phyloP scores from a whole-genome alignment of 2,329 filamentous ascomycete genomes.

The Penicillium sp. region DNA sequence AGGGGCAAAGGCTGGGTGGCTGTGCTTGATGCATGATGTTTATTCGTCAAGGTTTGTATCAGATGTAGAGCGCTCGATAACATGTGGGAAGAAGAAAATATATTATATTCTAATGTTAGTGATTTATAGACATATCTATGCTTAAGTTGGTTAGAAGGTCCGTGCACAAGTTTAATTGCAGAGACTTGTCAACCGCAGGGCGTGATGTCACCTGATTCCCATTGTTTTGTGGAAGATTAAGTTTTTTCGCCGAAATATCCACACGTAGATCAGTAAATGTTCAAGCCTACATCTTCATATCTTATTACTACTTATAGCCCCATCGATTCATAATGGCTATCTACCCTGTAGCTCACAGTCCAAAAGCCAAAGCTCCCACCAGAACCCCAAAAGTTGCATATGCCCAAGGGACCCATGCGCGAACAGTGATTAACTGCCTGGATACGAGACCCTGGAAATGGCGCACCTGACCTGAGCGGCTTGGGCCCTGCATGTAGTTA shows the following conservation, averaged over 20 bases:
- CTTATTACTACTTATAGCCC: background rate
- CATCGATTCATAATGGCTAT: background rate
- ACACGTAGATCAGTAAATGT: background rate
- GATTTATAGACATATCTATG: too few species aligned
- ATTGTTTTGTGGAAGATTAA: too few species aligned
- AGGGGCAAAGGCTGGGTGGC: too few species aligned
- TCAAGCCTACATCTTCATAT: background rate
- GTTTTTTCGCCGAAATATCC: background rate
- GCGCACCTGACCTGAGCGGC: background rate
- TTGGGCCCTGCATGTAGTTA: background rate
- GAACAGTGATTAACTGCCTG: background rate
- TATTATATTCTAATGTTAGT: too few species aligned
- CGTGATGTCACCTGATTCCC: too few species aligned
- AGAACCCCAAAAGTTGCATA: conserved; percentile 1
- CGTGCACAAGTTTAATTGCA: too few species aligned
- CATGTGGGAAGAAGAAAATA: too few species aligned
- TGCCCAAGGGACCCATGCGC: background rate
- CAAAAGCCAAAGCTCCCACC: conserved; percentile 17
- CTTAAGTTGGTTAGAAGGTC: too few species aligned
- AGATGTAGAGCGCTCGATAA: too few species aligned
- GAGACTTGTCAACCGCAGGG: too few species aligned
- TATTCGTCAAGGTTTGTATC: too few species aligned
- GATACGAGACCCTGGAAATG: background rate
- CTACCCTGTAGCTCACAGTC: conserved; percentile 6
- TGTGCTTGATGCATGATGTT: too few species aligned